These are phyloP conservation scores for Paracorniculantispora psalliotae DNA, from an alignment of 2,329 filamentous ascomycete genomes.

Conservation along the genomic window DNA sequence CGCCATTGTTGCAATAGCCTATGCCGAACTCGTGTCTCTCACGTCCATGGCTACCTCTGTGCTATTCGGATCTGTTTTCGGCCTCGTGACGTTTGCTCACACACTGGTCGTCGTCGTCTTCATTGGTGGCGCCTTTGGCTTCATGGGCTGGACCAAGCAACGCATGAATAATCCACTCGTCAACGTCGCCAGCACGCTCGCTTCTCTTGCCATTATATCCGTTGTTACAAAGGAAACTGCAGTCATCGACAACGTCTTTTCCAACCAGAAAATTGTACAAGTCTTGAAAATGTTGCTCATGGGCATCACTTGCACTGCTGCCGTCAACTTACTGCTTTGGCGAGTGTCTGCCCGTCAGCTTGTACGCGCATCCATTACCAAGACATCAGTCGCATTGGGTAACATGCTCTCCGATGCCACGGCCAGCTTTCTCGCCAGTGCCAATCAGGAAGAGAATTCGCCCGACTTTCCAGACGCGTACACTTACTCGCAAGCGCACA, in stretches of 20 bases:
- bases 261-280: conserved; percentile 45
- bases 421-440: conserved; percentile 72
- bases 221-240: conserved; percentile 82
- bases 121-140: conserved; percentile 73
- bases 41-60: conserved; percentile 78
- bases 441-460: conserved; percentile 54
- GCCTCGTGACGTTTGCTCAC: conserved; percentile 67
- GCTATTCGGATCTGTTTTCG: conserved; percentile 61
- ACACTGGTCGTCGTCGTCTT: conserved; percentile 72
- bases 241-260: conserved; percentile 71
- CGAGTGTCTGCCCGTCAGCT: conserved; percentile 68
- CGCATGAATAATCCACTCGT: conserved; percentile 68
- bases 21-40: conserved; percentile 60
- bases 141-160: conserved; percentile 79
- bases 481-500: conserved; percentile 55
- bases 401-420: conserved; percentile 76
- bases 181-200: conserved; percentile 74
- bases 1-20: conserved; percentile 68
- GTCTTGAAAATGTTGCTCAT: conserved; percentile 73
- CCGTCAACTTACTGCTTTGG: conserved; percentile 68
- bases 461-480: conserved; percentile 37
- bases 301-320: conserved; percentile 64
- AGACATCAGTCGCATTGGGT: conserved; percentile 66
- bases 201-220: conserved; percentile 78
- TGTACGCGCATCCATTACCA: conserved; percentile 65